phyloP scores from a whole-genome alignment of 2,329 filamentous ascomycete species.

The Clarireedia monteithiana region DNA sequence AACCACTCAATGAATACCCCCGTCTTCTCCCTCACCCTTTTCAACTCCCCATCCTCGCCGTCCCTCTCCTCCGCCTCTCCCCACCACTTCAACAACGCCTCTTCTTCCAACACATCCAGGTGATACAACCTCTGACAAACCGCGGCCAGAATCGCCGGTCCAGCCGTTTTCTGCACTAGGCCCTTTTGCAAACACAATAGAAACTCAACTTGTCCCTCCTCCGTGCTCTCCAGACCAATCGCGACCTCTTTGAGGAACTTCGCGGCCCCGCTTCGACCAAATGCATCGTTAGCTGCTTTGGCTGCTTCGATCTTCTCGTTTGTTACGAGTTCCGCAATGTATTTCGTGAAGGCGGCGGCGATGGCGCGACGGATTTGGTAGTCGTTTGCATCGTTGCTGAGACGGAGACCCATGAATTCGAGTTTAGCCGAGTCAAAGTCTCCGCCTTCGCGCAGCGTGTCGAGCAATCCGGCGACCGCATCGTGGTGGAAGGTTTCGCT shows the following conservation, averaged over 20 bases:
- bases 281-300: slow-evolving; percentile 56
- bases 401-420: slow-evolving; percentile 87
- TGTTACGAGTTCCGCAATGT: slow-evolving; percentile 62
- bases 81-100: slow-evolving; percentile 88
- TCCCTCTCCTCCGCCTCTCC: slow-evolving; percentile 48
- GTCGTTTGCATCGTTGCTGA: slow-evolving; percentile 85
- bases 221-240: slow-evolving; percentile 53
- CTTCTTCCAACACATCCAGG: slow-evolving; percentile 78
- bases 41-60: slow-evolving; percentile 61
- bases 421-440: slow-evolving; percentile 79
- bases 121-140: slow-evolving; percentile 80
- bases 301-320: slow-evolving; percentile 47
- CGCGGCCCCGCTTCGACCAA: slow-evolving; percentile 46
- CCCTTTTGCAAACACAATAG: slow-evolving; percentile 76
- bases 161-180: slow-evolving; percentile 56
- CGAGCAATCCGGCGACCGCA: slow-evolving; percentile 77
- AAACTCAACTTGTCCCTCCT: slow-evolving; percentile 78
- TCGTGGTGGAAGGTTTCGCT: slow-evolving; percentile 73
- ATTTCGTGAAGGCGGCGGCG: slow-evolving; percentile 75
- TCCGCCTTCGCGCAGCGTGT: slow-evolving; percentile 67
- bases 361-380: slow-evolving; percentile 81
- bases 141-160: slow-evolving; percentile 63
- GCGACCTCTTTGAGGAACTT: slow-evolving; percentile 53
- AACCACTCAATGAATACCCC: slow-evolving; percentile 77
- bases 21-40: slow-evolving; percentile 63